Percentiles rank a stretch among this genome's conserved stretches.
Conservation (phyloP, 306 rosid genomes). For the Malus fusca region DNA sequence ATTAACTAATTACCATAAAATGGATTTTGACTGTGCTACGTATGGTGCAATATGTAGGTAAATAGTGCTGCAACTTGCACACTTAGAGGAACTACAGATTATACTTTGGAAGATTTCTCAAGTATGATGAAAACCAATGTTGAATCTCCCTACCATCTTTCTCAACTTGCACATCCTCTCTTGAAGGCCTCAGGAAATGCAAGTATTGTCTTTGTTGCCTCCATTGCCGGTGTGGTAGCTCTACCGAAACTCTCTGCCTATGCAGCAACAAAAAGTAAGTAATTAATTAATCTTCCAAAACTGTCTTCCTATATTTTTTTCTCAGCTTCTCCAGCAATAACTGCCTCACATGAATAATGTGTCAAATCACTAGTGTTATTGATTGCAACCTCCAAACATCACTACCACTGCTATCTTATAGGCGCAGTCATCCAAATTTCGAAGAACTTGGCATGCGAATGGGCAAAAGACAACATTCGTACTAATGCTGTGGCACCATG, state of each 20-base stretch:
- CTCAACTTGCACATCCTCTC: conserved; percentile 38
- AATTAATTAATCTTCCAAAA: not conserved
- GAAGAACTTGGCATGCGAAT: conserved; percentile 54
- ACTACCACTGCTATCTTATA: not conserved
- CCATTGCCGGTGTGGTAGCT: conserved; percentile 39
- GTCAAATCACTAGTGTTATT: too few relatives aligned
- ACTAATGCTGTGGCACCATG: conserved; percentile 54
- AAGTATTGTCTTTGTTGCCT: conserved; percentile 40
- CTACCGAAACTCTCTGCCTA: conserved; percentile 33
- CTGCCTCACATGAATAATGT: too few relatives aligned
- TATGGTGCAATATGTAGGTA: conserved; percentile 10
- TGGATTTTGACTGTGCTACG: not conserved
- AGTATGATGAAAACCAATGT: conserved; percentile 24
- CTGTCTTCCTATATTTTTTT: not conserved
- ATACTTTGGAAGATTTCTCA: conserved; percentile 18
- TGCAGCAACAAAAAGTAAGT: conserved; percentile 54
- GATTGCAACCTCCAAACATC: not conserved
- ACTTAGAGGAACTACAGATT: conserved; percentile 3
- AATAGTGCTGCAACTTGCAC: conserved; percentile 20
- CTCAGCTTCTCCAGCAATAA: too few relatives aligned
- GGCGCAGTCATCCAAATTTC: conserved; percentile 42
- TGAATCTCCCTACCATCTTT: conserved; percentile 33
- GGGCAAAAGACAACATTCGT: conserved; percentile 64
- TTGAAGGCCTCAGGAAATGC: conserved; percentile 39
- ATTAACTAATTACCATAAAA: not conserved